Percentiles rank a stretch among this genome's conserved stretches.
Conservation (phyloP, 169 alveolate species). For the Cryptosporidium parvum region DNA sequence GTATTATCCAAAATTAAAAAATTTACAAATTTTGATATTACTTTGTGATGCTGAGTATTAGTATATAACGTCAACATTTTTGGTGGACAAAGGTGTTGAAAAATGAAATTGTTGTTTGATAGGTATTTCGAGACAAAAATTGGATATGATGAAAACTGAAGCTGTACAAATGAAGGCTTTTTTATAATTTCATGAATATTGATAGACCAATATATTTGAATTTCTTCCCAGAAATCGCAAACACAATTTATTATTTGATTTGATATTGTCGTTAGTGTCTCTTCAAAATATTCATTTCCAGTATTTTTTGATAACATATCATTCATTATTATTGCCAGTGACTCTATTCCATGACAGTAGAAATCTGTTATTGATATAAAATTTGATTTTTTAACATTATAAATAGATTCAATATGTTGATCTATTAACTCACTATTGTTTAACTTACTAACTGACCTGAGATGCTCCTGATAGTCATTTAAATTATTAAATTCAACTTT, state of each 20-base stretch:
- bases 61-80: not conserved
- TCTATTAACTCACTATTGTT: not conserved
- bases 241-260: not conserved
- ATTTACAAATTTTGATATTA: conserved; percentile 27
- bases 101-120: not conserved
- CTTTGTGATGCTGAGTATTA: not conserved
- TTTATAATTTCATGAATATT: not conserved
- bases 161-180: not conserved
- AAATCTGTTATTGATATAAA: not conserved
- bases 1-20: not conserved
- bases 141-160: conserved; percentile 46
- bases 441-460: not conserved
- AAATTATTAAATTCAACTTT: conserved; percentile 1
- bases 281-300: not conserved
- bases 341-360: conserved; percentile 35
- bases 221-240: conserved; percentile 21
- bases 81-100: conserved; percentile 13
- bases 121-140: not conserved
- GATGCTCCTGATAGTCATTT: not conserved
- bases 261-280: not conserved
- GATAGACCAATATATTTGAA: conserved; percentile 23
- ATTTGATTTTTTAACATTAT: not conserved
- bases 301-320: not conserved
- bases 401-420: not conserved
- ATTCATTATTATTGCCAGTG: conserved; percentile 11